phyloP scores from a whole-genome alignment of 176 grass and related monocot genomes.

The Ampelocalamus luodianensis region DNA sequence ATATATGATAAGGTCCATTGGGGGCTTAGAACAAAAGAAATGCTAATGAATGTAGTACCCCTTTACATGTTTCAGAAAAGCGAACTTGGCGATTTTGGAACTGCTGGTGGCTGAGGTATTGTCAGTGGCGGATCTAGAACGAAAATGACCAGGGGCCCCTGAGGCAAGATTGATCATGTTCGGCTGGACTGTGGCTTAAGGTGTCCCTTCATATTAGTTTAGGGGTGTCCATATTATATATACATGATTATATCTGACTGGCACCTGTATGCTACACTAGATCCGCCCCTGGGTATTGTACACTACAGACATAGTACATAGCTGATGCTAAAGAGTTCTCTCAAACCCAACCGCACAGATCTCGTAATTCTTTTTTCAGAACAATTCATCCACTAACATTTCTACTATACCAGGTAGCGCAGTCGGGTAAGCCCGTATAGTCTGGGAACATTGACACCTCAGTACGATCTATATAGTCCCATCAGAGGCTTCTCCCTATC shows the following conservation, averaged over 20 bases:
- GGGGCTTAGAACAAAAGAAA: not conserved
- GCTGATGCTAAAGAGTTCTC: not conserved
- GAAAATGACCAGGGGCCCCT: too few species aligned
- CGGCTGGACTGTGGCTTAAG: too few species aligned
- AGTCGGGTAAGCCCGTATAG: not conserved
- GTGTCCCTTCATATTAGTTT: too few species aligned
- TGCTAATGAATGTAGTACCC: not conserved
- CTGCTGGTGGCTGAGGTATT: not conserved
- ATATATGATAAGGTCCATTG: not conserved
- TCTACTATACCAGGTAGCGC: not conserved
- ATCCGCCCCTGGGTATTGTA: too few species aligned
- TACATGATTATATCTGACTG: too few species aligned
- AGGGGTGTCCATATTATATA: too few species aligned
- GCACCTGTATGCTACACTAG: too few species aligned
- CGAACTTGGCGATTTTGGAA: not conserved
- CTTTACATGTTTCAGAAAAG: constrained; percentile 26
- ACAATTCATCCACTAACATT: not conserved
- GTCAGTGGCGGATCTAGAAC: too few species aligned
- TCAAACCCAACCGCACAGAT: not conserved
- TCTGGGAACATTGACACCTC: not conserved
- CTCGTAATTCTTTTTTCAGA: not conserved
- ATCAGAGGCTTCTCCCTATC: constrained; percentile 83
- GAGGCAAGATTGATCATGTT: too few species aligned
- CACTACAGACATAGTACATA: too few species aligned
- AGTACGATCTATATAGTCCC: constrained; percentile 75